Evolutionary conservation across 352 stramenopile genomes (phyloP).

Genomic region (Globisporangium polare): DNA sequence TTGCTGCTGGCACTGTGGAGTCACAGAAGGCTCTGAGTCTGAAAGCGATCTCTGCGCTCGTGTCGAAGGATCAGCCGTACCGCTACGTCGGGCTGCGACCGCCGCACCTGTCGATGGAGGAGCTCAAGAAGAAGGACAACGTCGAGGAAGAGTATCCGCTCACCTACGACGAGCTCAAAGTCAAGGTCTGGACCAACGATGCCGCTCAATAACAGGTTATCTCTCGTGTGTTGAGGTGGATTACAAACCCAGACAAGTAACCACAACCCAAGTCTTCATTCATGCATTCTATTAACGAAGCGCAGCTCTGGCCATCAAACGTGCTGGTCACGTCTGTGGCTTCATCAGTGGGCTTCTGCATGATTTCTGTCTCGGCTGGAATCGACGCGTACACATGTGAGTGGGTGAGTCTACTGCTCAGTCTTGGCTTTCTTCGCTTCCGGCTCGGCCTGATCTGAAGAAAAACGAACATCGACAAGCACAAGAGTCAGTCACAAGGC

Average conservation of each 20-base stretch:
- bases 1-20: neutral
- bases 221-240: neutral
- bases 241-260: neutral
- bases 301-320: constrained; percentile 5
- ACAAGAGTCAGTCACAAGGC: constrained; percentile 1
- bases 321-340: neutral
- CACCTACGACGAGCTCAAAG: constrained; percentile 83
- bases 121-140: constrained; percentile 82
- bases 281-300: constrained; percentile 30
- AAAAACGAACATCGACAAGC: neutral
- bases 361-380: constrained; percentile 14
- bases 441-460: constrained; percentile 45
- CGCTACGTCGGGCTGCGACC: constrained; percentile 58
- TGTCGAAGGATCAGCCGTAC: constrained; percentile 71
- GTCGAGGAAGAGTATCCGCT: constrained; percentile 85
- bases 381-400: neutral
- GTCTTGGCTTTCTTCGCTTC: constrained; percentile 82
- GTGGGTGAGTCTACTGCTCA: constrained; percentile 27
- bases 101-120: constrained; percentile 68
- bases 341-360: constrained; percentile 6
- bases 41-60: constrained; percentile 30
- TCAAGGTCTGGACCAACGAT: constrained; percentile 71
- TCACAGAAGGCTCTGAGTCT: constrained; percentile 24
- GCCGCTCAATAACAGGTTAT: constrained; percentile 7
- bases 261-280: neutral